These are phyloP conservation scores for Elsinoe arachidis DNA, from an alignment of 2,329 filamentous ascomycete species.

Conservation along the genomic window DNA sequence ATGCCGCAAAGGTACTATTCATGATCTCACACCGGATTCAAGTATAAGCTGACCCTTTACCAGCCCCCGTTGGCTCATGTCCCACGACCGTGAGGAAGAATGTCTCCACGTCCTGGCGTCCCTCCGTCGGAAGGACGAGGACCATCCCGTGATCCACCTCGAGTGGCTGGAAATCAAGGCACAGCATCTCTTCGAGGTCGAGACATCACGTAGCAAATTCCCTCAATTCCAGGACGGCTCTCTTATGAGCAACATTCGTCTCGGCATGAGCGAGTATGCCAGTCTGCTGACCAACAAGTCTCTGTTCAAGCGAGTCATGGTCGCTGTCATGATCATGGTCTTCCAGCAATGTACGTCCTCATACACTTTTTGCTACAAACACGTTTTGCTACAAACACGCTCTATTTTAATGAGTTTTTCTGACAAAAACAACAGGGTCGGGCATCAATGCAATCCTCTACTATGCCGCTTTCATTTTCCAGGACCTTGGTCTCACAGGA, in stretches of 20 bases:
- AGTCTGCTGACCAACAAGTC: slow-evolving; percentile 15
- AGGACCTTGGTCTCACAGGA: slow-evolving; percentile 34
- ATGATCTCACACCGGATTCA: not conserved
- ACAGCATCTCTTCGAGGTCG: slow-evolving; percentile 22
- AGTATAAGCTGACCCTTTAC: slow-evolving; percentile 11
- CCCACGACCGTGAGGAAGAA: slow-evolving; percentile 22
- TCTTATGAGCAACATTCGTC: slow-evolving; percentile 12
- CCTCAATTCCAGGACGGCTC: slow-evolving; percentile 32
- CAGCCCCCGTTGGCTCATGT: slow-evolving; percentile 25
- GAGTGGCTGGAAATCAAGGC: slow-evolving; percentile 27
- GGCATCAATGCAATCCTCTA: slow-evolving; percentile 39
- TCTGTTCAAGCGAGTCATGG: slow-evolving; percentile 11
- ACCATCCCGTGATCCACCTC: slow-evolving; percentile 20
- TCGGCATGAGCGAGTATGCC: slow-evolving; percentile 13
- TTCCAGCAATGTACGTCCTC: slow-evolving; percentile 21
- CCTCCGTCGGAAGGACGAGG: slow-evolving; percentile 19
- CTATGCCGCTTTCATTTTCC: slow-evolving; percentile 43
- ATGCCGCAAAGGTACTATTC: slow-evolving; percentile 11
- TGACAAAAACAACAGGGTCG: slow-evolving; percentile 7
- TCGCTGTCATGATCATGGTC: slow-evolving; percentile 13
- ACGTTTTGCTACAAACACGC: too few species aligned
- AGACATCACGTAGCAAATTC: slow-evolving; percentile 17
- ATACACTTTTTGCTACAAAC: too few species aligned
- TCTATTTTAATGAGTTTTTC: not conserved
- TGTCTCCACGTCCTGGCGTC: slow-evolving; percentile 19